Evolutionary conservation across 495 filamentous ascomycete genomes (phyloP), one percentile per base, ranked within the genome.

Genomic region (Bryoglossum gracile): DNA sequence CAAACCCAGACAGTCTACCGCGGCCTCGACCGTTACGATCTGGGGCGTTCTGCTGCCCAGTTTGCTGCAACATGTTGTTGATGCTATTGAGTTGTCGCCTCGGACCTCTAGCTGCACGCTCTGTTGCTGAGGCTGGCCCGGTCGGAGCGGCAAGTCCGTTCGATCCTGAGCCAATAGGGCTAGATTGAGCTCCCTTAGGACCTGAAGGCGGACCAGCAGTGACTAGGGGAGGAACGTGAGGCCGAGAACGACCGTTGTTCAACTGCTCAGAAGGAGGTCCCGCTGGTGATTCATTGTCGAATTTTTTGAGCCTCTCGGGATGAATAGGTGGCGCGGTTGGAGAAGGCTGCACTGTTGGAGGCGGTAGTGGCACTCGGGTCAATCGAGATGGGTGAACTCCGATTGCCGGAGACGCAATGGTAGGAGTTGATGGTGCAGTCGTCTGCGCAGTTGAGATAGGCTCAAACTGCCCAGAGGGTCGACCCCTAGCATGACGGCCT

Each of bases 341-440:
- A 18, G 53, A 34, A 33, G 50, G 28, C 1, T 21, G 16, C 28
- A 45, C 45, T 17, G 52, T 16, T n/a, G 57, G 53, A 22, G 62
- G 62, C 23, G 63, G 55, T 16, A 54, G 37, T 16, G 56, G 59
- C 13, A 62, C 60, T 25, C 53, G 47, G 13, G 53, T 55, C 54
- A 77, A 60, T 22, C 75, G 69, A 58, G 77, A 74, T 1, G 75
- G 73, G 53, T 78, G 74, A 19, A 78, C 65, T 24, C 62, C 56
- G 16, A 58, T 24, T 4, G 62, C 41, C 16, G 59, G 54, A 16
- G 64, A 48, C n/a, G 57, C 42, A 32, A 57, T 34, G 26, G 63
- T 28, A 22, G 68, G 67, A 47, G 57, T 65, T 54, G 40, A 59
- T 54, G 43, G 49, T 30, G 48, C 22, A 16, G 44, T 34, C 6